A percentile compares a stretch with the other conserved stretches of the same genome.
phyloP scores from a whole-genome alignment of 805 yeast genomes.

The Clavispora fructus region DNA sequence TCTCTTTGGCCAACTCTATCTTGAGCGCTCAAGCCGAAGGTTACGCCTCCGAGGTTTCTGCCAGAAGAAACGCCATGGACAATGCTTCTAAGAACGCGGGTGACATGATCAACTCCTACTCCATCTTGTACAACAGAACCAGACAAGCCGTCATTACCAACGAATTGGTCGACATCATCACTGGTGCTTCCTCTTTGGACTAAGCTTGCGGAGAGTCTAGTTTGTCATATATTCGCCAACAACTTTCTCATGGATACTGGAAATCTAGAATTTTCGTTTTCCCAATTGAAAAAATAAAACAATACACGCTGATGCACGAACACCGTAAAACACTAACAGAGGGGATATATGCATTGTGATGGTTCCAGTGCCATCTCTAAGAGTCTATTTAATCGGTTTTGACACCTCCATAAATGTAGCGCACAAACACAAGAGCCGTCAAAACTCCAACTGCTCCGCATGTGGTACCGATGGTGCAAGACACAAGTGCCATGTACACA shows the following conservation, averaged over 20 bases:
- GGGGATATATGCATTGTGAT: not conserved
- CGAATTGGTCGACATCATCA: constrained; percentile 98
- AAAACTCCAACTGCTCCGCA: constrained; percentile 73
- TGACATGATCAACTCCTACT: constrained; percentile 94
- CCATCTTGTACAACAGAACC: constrained; percentile 93
- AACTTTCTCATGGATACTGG: not conserved
- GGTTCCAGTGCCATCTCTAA: not conserved
- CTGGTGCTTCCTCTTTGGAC: constrained; percentile 99
- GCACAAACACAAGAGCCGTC: constrained; percentile 62
- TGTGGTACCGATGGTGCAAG: constrained; percentile 57
- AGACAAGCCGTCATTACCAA: constrained; percentile 37
- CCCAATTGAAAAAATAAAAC: not conserved
- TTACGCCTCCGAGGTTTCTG: constrained; percentile 95
- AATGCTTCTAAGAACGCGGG: constrained; percentile 99
- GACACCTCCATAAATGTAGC: constrained; percentile 52
- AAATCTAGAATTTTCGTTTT: not conserved
- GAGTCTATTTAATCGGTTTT: constrained; percentile 43
- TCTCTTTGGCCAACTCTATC: constrained; percentile 84
- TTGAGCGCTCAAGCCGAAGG: constrained; percentile 94
- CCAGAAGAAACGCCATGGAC: constrained; percentile 99
- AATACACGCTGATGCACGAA: constrained; percentile 9
- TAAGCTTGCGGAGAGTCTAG: constrained; percentile 28
- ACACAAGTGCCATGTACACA: constrained; percentile 63
- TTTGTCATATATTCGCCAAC: constrained; percentile 1
- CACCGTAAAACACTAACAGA: not conserved